Base-by-base conservation (phyloP, 805 yeast genomes). In the Grigorovia jiainica region DNA sequence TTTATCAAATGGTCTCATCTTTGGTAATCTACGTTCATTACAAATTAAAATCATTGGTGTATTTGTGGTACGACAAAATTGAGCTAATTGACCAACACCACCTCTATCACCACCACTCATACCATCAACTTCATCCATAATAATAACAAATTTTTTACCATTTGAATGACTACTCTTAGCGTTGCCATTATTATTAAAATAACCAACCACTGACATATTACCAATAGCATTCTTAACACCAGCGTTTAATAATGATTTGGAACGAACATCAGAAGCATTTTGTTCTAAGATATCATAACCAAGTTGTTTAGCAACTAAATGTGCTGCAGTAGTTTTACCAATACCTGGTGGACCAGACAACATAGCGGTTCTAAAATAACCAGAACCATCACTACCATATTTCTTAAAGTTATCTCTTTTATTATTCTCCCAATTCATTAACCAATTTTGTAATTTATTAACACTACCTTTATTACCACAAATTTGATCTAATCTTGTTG, bases 101-200 rank as follows among this genome's bases (percentile, higher is more conserved):
- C 99, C 99, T 53, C 92, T 81, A 63, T 92, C 99, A 49, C 99
- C 99, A 57, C 94, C 87, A 33, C 95, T 86, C 97, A 92, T 92
- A 52, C 99, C 99, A 61, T 92, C 99, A 24, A 92, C 97, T 66
- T 92, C 99, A 65, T 92, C 99, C 97, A 92, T 87, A 48, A 92
- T 82, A 37, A 92, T 70, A 42, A 87, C 86, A 52, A 90, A 79
- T 46, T 75, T 79, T 40, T 73, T 71, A 38, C 73, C 68, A 49
- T 76, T 73, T n/a, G n/a, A n/a, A n/a, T n/a, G n/a, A 2, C 41
- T 47, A 15, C 55, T 57, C 9, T 50, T 50, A 6, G 42, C 47
- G 5, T 46, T 46, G n/a, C 60, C 55, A 8, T 51, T 53, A 24
- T 60, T 55, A 42, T 72, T 66, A 64, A 86, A 81, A 57, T 67